Base-by-base conservation (phyloP, 2,329 filamentous ascomycete species). In the Xylaria sp. region DNA sequence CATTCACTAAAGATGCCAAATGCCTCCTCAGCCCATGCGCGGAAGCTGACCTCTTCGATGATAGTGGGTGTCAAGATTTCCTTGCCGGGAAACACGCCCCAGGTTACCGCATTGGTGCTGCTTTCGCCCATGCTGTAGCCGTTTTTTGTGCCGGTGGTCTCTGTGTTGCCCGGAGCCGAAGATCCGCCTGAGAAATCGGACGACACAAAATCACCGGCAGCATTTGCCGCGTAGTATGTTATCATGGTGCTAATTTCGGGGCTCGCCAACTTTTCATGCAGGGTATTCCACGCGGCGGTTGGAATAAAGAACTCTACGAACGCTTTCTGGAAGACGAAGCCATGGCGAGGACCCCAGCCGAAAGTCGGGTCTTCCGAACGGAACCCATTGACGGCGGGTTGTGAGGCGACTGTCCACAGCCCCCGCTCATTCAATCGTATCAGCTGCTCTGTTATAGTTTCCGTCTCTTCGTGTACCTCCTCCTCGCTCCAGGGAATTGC, bases 231-330 rank as follows among this genome's bases (percentile, higher is more conserved):
- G 81, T 97, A 98, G 86, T 93, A 99, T 73, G 92, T 94, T 46
- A 98, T 87, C 60, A 89, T 86, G 51, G 91, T 89, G 58, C 89
- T 85, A 18, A 88, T 82, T 63, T 89, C 88, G 44, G 87, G 81
- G 12, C 82, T 82, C 62, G 81, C 78, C 54, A 98, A 87, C 67
- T 89, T 87, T 3, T 86, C 84, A 72, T 88, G 87, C 39, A 99
- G 85, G 1, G 79, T 79, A 18, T 83, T 80, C 90, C 94, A 98
- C 79, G 95, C 92, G 0, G 86, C 80, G 0, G 85, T 82, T 0
- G 94, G 90, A 67, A 97, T 83, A 85, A 99, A 99, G 82, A 98
- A 94, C 80, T 99, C 96, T 61, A 99, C 94, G 80, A 99, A 99
- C 0, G 95, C 92, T 82, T 98, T 99, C 78, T 99, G 96, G 84